phyloP scores from a whole-genome alignment of 345 rosid genomes.

The Gossypium australe region DNA sequence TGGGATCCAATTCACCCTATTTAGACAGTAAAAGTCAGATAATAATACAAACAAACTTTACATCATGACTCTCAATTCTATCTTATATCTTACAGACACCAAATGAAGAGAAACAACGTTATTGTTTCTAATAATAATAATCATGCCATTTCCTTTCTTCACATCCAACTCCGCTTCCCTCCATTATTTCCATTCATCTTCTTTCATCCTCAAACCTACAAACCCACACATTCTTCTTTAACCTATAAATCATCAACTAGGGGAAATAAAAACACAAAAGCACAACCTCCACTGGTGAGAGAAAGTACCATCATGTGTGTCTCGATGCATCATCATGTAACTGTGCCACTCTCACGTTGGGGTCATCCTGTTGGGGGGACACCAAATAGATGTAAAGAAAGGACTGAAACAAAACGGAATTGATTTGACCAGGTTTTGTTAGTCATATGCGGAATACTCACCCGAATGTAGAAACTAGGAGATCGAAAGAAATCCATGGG shows the following conservation, averaged over 20 bases:
- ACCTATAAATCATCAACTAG: background rate
- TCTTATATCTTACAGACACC: slow-evolving; percentile 24
- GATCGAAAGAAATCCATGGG: slow-evolving; percentile 73
- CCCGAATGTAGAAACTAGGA: slow-evolving; percentile 57
- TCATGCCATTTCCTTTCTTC: slow-evolving; percentile 16
- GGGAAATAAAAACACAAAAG: background rate
- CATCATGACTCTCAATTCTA: slow-evolving; percentile 15
- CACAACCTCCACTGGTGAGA: slow-evolving; percentile 2
- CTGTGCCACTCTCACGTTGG: slow-evolving; percentile 64
- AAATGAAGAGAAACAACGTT: background rate
- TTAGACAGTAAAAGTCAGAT: background rate
- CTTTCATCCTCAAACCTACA: slow-evolving; percentile 10
- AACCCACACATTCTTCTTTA: background rate
- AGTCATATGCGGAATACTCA: slow-evolving; percentile 23
- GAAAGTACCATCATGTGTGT: slow-evolving; percentile 36
- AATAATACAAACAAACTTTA: slow-evolving; percentile 22
- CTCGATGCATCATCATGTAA: slow-evolving; percentile 73
- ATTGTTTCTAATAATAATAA: background rate
- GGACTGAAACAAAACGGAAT: background rate
- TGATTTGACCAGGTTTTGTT: background rate
- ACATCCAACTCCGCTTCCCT: slow-evolving; percentile 17
- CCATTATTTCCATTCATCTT: background rate
- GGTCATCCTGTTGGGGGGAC: slow-evolving; percentile 53
- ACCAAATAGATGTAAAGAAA: background rate
- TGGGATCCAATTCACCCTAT: background rate